Percentiles rank a stretch among this genome's conserved stretches.
These are phyloP conservation scores for Sechiopsis laciniata DNA, from an alignment of 306 rosid species.

Conservation along the genomic window DNA sequence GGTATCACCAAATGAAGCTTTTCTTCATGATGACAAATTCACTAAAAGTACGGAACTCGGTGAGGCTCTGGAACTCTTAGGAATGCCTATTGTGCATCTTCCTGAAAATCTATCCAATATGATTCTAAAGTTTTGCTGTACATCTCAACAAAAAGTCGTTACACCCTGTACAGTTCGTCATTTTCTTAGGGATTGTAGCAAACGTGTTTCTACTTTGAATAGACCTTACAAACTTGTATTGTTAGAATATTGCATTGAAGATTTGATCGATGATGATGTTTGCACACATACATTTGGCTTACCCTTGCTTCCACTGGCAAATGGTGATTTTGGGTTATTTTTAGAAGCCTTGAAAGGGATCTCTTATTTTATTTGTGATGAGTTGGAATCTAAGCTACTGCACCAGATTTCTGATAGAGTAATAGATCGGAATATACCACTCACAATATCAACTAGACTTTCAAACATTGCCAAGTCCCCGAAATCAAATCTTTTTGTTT, in stretches of 20 bases:
- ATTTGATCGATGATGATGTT: constrained; percentile 83
- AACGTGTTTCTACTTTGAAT: constrained; percentile 36
- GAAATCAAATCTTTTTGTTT: constrained; percentile 54
- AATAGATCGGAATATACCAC: constrained; percentile 62
- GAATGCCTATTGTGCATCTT: constrained; percentile 83
- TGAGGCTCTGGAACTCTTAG: constrained; percentile 62
- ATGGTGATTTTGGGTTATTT: constrained; percentile 70
- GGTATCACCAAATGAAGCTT: constrained; percentile 79
- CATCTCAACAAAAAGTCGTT: constrained; percentile 55
- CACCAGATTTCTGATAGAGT: constrained; percentile 56
- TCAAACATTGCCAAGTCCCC: constrained; percentile 76
- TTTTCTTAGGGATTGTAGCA: constrained; percentile 64
- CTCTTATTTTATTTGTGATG: constrained; percentile 73
- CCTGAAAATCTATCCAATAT: constrained; percentile 53
- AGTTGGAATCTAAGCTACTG: constrained; percentile 62
- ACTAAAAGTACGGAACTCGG: constrained; percentile 62
- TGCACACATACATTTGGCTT: constrained; percentile 58
- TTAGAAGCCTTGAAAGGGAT: constrained; percentile 57
- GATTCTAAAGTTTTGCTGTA: constrained; percentile 56
- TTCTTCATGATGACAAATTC: constrained; percentile 76
- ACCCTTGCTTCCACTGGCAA: constrained; percentile 84
- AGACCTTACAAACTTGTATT: constrained; percentile 63
- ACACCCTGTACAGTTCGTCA: constrained; percentile 78
- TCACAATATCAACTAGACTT: constrained; percentile 53
- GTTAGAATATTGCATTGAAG: constrained; percentile 91